Conservation (phyloP, 345 rosid species). For the Eucalyptus urophylla region DNA sequence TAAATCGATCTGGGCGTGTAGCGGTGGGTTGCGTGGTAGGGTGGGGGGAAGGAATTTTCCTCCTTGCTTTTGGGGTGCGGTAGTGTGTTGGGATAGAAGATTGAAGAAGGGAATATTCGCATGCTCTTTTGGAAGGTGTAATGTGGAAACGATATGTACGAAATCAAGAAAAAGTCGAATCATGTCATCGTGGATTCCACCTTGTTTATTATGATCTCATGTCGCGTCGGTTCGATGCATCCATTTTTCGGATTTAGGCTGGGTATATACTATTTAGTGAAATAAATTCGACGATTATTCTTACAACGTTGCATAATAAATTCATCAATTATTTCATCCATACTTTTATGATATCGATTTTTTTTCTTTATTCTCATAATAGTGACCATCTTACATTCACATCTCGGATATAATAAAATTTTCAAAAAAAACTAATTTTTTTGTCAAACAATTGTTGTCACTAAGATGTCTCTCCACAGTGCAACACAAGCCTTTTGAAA, state of each 20-base stretch:
- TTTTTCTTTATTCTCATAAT: neutral
- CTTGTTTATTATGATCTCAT: neutral
- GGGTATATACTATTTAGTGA: too few species aligned
- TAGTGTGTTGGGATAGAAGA: neutral
- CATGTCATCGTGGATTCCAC: neutral
- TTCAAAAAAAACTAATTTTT: too few species aligned
- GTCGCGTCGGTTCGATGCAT: neutral
- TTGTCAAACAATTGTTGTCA: too few species aligned
- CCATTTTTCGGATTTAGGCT: neutral
- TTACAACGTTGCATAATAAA: rapidly evolving
- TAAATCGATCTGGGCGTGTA: neutral
- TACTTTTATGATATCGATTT: neutral
- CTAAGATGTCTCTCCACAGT: too few species aligned
- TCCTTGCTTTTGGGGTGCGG: neutral
- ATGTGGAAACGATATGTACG: neutral
- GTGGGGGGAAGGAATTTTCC: neutral
- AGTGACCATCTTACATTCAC: neutral
- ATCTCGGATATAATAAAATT: too few species aligned
- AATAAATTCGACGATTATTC: rapidly evolving
- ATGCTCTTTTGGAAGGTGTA: neutral
- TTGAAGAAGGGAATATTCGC: neutral
- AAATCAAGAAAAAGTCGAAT: neutral
- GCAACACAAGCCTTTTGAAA: too few species aligned
- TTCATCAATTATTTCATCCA: rapidly evolving
- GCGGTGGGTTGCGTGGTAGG: neutral